These are phyloP conservation scores for Candida sp. DNA, from an alignment of 1,139 yeast species.

Conservation along the genomic window DNA sequence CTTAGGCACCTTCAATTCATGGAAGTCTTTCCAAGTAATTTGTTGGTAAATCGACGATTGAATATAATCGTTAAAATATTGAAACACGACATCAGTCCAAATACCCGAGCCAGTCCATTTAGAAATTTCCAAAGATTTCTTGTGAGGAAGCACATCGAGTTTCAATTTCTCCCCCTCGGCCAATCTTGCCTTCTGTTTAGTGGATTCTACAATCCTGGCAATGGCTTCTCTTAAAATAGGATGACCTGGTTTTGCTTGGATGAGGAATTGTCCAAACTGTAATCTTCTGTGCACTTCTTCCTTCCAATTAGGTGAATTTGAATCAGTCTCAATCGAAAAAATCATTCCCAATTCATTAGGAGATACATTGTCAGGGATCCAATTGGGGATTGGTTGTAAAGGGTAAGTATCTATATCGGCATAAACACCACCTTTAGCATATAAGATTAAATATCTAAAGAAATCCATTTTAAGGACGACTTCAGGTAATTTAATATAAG, in stretches of 20 bases:
- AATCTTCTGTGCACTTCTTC: constrained; percentile 34
- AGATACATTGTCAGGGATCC: constrained; percentile 50
- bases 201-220: constrained; percentile 46
- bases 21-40: constrained; percentile 47
- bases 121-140: constrained; percentile 42
- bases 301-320: constrained; percentile 41
- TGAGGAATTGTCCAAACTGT: constrained; percentile 46
- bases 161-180: constrained; percentile 16
- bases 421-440: constrained; percentile 52
- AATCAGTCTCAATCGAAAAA: constrained; percentile 39
- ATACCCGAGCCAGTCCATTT: constrained; percentile 61
- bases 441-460: constrained; percentile 47
- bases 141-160: constrained; percentile 34
- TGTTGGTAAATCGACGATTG: constrained; percentile 39
- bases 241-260: constrained; percentile 49
- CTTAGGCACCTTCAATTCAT: constrained; percentile 38
- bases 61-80: constrained; percentile 45
- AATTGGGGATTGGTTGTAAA: constrained; percentile 47
- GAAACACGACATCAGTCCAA: constrained; percentile 56
- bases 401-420: constrained; percentile 53
- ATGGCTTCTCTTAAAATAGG: constrained; percentile 55
- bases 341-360: constrained; percentile 48
- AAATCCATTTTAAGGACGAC: constrained; percentile 49
- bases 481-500: constrained; percentile 46
- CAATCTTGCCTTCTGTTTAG: constrained; percentile 33